Base-by-base conservation (phyloP, 352 stramenopile species). In the Phytophthora pinifolia region DNA sequence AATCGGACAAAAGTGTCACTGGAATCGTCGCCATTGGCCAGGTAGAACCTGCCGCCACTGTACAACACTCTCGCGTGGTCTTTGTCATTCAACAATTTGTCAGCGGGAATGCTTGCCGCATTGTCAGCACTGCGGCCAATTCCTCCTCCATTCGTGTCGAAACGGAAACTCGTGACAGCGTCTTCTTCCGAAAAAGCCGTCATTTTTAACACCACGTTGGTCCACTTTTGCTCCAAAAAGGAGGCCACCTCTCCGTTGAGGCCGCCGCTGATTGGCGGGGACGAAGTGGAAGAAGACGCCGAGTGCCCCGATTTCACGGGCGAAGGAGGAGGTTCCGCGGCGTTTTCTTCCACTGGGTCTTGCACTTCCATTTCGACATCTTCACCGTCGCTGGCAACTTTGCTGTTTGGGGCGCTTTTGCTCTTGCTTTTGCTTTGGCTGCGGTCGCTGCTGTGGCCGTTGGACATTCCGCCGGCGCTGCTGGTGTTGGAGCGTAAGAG, bases 181-280 rank as follows among this genome's bases (percentile, higher is more conserved):
- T 94, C 80, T 10, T 92, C 79, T 36, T 92, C 81, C 0, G 77
- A 81, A 35, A 89, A 88, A 0, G 78, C 73, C 20, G 80, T 90
- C 83, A 94, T 94, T 64, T 94, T 94, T 14, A 94, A 59, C 51
- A 94, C 82, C 46, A 94, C 63, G 37, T 91, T 62, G 1, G 55
- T 84, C 82, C 79, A 90, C 8, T 70, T 70, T 17, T 75, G 74
- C 27, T 82, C 69, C 20, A 67, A 25, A 51, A 67, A 79, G 0
- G 43, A 29, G 9, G 63, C 35, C 12, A 47, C 50, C 49, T 64
- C 29, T 45, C 39, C 25, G n/a, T 46, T 47, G 18, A 55, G 25
- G 25, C n/a, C 46, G n/a, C 33, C 55, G 52, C 54, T 74, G 9
- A 29, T 15, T 12, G 37, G 50, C 14, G 60, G 49, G 2, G 51